phyloP scores from a whole-genome alignment of 106 monocot species.

The Allium fistulosum region DNA sequence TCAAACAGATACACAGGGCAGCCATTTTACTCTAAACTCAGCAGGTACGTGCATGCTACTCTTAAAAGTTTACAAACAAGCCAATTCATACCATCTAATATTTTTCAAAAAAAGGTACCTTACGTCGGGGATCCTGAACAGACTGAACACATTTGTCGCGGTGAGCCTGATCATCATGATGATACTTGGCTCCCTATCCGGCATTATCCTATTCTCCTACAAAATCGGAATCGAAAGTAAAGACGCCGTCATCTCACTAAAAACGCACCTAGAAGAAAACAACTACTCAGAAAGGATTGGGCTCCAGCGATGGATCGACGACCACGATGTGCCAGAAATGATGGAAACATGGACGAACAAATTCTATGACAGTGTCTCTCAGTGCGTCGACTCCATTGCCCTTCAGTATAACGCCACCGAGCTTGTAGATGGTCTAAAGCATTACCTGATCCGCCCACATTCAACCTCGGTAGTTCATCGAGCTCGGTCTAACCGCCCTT shows the following conservation, averaged over 20 bases:
- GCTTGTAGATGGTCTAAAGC: slow-evolving; percentile 27
- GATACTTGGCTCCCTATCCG: slow-evolving; percentile 18
- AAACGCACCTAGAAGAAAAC: slow-evolving; percentile 27
- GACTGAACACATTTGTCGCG: slow-evolving; percentile 30
- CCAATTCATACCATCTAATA: background rate
- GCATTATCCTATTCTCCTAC: slow-evolving; percentile 35
- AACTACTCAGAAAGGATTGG: slow-evolving; percentile 41
- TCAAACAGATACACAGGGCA: background rate
- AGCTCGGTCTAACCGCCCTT: slow-evolving; percentile 3
- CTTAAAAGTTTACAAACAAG: too few species aligned
- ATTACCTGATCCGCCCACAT: slow-evolving; percentile 12
- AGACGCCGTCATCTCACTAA: slow-evolving; percentile 31
- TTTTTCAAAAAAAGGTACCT: slow-evolving; percentile 1
- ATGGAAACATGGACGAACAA: slow-evolving; percentile 27
- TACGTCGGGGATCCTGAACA: slow-evolving; percentile 15
- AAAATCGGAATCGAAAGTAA: slow-evolving; percentile 40
- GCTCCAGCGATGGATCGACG: slow-evolving; percentile 36
- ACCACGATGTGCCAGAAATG: slow-evolving; percentile 28
- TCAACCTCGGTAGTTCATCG: slow-evolving; percentile 5
- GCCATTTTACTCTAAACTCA: background rate
- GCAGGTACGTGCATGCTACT: background rate
- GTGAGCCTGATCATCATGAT: slow-evolving; percentile 23
- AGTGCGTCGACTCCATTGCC: slow-evolving; percentile 28
- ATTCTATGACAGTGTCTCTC: slow-evolving; percentile 22
- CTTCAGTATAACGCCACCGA: slow-evolving; percentile 41